Evolutionary conservation across 495 filamentous ascomycete species (phyloP), one percentile per base, ranked within the genome.

Genomic region (Penicillium egyptiacum): DNA sequence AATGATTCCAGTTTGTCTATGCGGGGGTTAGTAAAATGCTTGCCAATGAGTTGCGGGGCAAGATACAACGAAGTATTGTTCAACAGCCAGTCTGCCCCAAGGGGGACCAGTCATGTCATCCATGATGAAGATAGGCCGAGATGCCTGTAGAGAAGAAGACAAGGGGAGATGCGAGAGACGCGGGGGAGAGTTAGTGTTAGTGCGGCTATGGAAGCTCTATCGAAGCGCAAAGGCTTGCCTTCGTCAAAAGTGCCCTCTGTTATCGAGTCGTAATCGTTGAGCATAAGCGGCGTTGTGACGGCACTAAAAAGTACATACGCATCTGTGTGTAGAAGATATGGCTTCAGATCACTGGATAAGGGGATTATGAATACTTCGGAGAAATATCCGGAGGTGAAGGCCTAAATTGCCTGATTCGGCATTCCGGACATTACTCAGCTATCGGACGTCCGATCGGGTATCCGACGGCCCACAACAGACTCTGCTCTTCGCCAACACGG

Each of bases 361-460:
- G 20, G 10, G 11, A 3, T 25, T 2, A 17, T 5, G 43, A 46
- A 14, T 48, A 31, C 26, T 26, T 14, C 26, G 26, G 45, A 33
- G n/a, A 31, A 33, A 22, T 48, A 31, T 48, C 45, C 45, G 45
- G 45, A 41, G 30, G 39, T 26, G n/a, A 20, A 17, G 20, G 22
- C 14, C 22, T 17, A 14, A 39, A 16, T 45, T 33, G 0, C 51
- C 30, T 1, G 14, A 45, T 45, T 44, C 19, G 51, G 51, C n/a
- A 40, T 28, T 14, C 7, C 16, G 12, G 22, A 17, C 56, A 28
- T 19, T 4, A 20, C 30, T 53, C 14, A 46, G 26, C 22, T 1
- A 30, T 49, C 64, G 64, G 61, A 48, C 4, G 22, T 60, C 58
- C 67, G 58, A 62, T 63, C 67, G 67, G 67, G 50, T 16, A 43